A percentile compares a stretch with the other conserved stretches of the same genome.
Evolutionary conservation across 2,329 filamentous ascomycete species (phyloP).

Genomic region (Penicillium sp.): DNA sequence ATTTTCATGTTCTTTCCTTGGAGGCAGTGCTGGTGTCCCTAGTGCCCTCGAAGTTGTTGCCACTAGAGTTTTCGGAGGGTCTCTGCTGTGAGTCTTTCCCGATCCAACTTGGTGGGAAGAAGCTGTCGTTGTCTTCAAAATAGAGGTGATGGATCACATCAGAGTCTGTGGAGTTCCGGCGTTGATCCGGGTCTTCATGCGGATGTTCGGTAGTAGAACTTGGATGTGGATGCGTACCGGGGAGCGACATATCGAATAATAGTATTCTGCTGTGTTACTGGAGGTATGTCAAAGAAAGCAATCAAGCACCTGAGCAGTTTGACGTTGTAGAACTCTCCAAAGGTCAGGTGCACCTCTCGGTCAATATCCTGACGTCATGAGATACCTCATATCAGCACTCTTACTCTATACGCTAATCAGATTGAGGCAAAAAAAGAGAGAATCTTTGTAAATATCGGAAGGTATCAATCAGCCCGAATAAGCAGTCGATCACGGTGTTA

Average conservation of each 20-base stretch:
- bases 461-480: neutral
- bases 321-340: neutral
- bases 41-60: neutral
- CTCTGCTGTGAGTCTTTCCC: slow-evolving; percentile 17
- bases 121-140: slow-evolving; percentile 36
- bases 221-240: neutral
- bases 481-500: neutral
- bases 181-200: neutral
- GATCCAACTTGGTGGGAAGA: slow-evolving; percentile 33
- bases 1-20: neutral
- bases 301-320: neutral
- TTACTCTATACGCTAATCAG: neutral
- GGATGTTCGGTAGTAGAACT: neutral
- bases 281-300: neutral
- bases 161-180: slow-evolving; percentile 11
- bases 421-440: slow-evolving; percentile 1
- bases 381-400: neutral
- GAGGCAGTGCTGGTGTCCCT: neutral
- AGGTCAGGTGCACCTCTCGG: neutral
- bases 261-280: neutral
- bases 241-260: neutral
- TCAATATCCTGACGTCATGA: neutral
- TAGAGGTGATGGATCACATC: slow-evolving; percentile 33
- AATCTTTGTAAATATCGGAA: neutral
- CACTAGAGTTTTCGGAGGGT: slow-evolving; percentile 8